A percentile compares a stretch with the other conserved stretches of the same genome.
These are phyloP conservation scores for Capniomyces stellatus DNA, from an alignment of 371 early-diverging fungal species.

Conservation along the genomic window DNA sequence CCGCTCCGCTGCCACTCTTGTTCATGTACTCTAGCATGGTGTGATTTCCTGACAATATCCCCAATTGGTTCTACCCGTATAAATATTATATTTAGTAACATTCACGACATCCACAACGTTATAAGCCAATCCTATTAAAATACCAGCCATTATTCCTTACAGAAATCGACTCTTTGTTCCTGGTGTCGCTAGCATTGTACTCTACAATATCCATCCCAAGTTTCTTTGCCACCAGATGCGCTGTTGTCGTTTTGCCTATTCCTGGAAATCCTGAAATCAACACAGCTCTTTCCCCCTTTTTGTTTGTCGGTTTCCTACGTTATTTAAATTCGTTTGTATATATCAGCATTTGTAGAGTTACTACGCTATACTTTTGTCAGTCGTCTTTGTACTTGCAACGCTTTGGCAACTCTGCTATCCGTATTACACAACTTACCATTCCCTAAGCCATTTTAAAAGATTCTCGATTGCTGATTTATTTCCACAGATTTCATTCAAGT, in stretches of 20 bases:
- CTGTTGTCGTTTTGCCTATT: slow-evolving; percentile 97
- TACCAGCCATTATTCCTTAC: background rate
- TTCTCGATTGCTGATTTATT: slow-evolving; percentile 58
- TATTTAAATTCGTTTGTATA: no score
- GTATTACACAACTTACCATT: slow-evolving; percentile 35
- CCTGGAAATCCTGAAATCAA: slow-evolving; percentile 97
- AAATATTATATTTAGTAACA: background rate
- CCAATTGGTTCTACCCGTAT: slow-evolving; percentile 21
- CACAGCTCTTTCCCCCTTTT: slow-evolving; percentile 38
- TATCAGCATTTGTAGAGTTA: no score
- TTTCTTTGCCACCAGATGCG: slow-evolving; percentile 65
- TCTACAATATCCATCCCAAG: slow-evolving; percentile 82
- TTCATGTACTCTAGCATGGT: slow-evolving; percentile 47
- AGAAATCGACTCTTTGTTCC: slow-evolving; percentile 59
- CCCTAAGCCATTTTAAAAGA: slow-evolving; percentile 54
- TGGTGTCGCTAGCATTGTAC: slow-evolving; percentile 97
- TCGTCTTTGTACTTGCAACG: no score
- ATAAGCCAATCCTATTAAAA: background rate
- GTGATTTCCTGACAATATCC: slow-evolving; percentile 40
- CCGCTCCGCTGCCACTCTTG: slow-evolving; percentile 2
- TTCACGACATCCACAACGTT: background rate
- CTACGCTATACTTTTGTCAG: no score
- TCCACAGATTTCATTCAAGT: slow-evolving; percentile 75
- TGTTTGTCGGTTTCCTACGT: slow-evolving; percentile 21
- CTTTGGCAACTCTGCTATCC: no score